Percentiles rank a stretch among this genome's conserved stretches.
These are phyloP conservation scores for Dioszegia hungarica DNA, from an alignment of 768 basidiomycete genomes.

Conservation along the genomic window DNA sequence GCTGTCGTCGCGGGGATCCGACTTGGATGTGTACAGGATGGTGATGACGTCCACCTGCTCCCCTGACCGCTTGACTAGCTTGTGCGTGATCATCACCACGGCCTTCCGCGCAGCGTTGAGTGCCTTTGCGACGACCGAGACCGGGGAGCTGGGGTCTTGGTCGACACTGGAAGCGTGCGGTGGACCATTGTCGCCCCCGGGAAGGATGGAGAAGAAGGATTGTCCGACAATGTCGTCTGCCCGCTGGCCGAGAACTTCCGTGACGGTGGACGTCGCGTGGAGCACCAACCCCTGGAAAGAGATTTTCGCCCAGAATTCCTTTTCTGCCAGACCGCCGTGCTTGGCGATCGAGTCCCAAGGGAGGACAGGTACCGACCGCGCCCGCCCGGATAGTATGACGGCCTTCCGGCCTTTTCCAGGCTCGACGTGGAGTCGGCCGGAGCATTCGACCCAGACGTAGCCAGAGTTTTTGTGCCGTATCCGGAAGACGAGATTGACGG, in stretches of 20 bases:
- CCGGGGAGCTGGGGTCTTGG: conserved; percentile 20
- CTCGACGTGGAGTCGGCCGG: conserved; percentile 85
- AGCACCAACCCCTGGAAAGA: conserved; percentile 51
- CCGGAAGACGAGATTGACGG: conserved; percentile 80
- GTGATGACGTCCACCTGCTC: conserved; percentile 46
- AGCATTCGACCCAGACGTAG: conserved; percentile 85
- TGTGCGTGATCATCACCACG: conserved; percentile 45
- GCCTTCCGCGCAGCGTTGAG: not conserved
- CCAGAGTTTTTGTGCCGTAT: conserved; percentile 62
- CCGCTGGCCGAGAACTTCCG: conserved; percentile 42
- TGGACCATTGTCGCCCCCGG: conserved; percentile 36
- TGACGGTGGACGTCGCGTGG: conserved; percentile 44
- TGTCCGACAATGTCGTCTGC: conserved; percentile 49
- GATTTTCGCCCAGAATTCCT: conserved; percentile 52
- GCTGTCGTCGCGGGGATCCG: not conserved
- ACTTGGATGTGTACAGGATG: conserved; percentile 36
- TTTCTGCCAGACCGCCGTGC: conserved; percentile 55
- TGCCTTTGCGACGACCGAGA: conserved; percentile 27
- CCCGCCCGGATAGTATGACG: conserved; percentile 80
- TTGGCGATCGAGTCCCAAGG: conserved; percentile 59
- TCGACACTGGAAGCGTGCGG: conserved; percentile 18
- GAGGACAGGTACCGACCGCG: conserved; percentile 62
- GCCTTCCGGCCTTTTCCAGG: conserved; percentile 91
- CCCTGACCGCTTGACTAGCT: conserved; percentile 36
- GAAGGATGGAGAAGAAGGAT: conserved; percentile 42